These are phyloP conservation scores for Cyanidioschyzon merolae DNA, from an alignment of 23 red algal genomes.

Conservation along the genomic window DNA sequence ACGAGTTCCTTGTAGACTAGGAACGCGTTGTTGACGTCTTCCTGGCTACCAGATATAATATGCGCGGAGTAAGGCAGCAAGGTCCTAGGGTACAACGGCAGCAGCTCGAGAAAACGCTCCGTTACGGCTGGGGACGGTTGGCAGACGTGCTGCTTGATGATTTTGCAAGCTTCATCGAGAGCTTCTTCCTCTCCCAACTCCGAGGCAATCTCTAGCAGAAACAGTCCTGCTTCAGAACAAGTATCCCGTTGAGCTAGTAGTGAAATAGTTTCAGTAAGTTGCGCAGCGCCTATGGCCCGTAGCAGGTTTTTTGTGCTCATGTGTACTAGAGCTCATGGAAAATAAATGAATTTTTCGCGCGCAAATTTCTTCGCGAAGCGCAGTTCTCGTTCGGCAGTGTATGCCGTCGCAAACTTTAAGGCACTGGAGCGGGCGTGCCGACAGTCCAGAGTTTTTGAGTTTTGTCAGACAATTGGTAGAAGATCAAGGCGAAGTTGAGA, in stretches of 20 bases:
- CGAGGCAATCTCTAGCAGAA: background rate
- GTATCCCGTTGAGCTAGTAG: background rate
- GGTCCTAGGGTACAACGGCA: background rate
- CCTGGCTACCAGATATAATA: background rate
- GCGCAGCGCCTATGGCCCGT: background rate
- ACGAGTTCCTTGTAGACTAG: background rate
- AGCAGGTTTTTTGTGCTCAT: background rate
- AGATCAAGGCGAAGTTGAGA: background rate
- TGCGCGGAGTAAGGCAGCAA: background rate
- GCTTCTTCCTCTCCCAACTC: background rate
- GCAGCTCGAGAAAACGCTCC: conserved; percentile 7
- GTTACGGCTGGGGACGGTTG: background rate
- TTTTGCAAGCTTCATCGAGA: background rate
- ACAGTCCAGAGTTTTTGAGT: background rate
- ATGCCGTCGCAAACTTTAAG: background rate
- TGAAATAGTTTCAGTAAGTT: background rate
- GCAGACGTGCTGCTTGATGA: background rate
- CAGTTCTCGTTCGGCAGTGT: background rate
- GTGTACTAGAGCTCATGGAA: background rate
- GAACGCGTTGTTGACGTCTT: background rate
- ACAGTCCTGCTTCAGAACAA: background rate
- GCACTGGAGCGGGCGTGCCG: background rate
- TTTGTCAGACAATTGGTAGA: background rate
- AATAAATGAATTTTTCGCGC: background rate
- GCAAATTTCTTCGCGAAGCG: background rate